These are phyloP conservation scores for Hibiscus trionum DNA, from an alignment of 345 rosid genomes.

Conservation along the genomic window DNA sequence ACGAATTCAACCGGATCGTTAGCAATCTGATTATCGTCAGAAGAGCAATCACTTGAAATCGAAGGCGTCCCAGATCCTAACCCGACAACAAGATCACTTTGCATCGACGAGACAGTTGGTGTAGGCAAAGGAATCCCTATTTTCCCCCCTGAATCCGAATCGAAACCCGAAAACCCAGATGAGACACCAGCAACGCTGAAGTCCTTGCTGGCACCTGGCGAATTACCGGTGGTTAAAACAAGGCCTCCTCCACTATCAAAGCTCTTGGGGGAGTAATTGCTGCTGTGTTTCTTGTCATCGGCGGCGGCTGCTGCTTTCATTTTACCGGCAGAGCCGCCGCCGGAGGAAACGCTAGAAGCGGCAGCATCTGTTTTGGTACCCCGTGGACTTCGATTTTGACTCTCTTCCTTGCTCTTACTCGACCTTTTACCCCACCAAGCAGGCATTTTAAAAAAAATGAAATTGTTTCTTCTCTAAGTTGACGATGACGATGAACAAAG, in stretches of 20 bases:
- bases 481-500: background rate
- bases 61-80: slow-evolving; percentile 56
- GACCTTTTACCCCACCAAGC: slow-evolving; percentile 73
- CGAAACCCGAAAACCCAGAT: slow-evolving; percentile 64
- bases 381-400: slow-evolving; percentile 11
- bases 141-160: slow-evolving; percentile 54
- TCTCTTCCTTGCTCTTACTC: slow-evolving; percentile 48
- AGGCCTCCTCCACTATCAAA: slow-evolving; percentile 20
- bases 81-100: slow-evolving; percentile 32
- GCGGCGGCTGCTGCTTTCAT: slow-evolving; percentile 8
- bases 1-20: slow-evolving; percentile 34
- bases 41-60: slow-evolving; percentile 71
- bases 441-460: slow-evolving; percentile 36
- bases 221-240: slow-evolving; percentile 24
- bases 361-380: slow-evolving; percentile 3
- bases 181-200: slow-evolving; percentile 27
- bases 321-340: slow-evolving; percentile 4
- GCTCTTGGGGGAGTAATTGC: slow-evolving; percentile 17
- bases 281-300: slow-evolving; percentile 1
- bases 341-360: background rate
- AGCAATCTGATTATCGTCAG: slow-evolving; percentile 36
- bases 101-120: slow-evolving; percentile 41
- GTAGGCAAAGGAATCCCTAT: slow-evolving; percentile 68
- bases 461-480: background rate
- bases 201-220: slow-evolving; percentile 48